phyloP scores from a whole-genome alignment of 208 protist species.

The Borovskyia barvae region DNA sequence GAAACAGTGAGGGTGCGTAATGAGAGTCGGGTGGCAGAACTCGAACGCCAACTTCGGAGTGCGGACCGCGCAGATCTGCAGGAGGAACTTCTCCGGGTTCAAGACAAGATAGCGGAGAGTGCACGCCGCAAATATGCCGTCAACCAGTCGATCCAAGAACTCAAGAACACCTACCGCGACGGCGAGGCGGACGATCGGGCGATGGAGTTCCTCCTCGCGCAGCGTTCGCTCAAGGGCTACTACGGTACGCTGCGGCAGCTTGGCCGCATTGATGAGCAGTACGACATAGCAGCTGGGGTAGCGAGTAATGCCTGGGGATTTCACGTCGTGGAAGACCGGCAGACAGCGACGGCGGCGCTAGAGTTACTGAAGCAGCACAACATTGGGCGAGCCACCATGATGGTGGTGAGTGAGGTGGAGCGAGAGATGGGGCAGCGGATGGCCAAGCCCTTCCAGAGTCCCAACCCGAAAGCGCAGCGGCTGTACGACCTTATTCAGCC shows the following conservation, averaged over 20 bases:
- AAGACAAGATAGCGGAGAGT: slow-evolving; percentile 65
- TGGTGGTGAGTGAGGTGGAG: slow-evolving; percentile 95
- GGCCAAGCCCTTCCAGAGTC: slow-evolving; percentile 43
- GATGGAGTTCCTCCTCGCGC: slow-evolving; percentile 83
- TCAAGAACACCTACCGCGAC: slow-evolving; percentile 76
- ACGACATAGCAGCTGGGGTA: slow-evolving; percentile 98
- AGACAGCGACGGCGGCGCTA: slow-evolving; percentile 90
- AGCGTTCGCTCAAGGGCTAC: slow-evolving; percentile 87
- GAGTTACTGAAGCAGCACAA: slow-evolving; percentile 92
- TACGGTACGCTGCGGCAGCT: slow-evolving; percentile 98
- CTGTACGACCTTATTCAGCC: slow-evolving; percentile 95
- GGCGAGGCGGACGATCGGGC: slow-evolving; percentile 83
- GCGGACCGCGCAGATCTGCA: slow-evolving; percentile 44
- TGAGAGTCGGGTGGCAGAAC: slow-evolving; percentile 36
- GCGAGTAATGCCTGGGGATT: slow-evolving; percentile 95
- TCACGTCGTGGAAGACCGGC: slow-evolving; percentile 97
- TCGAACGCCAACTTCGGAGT: slow-evolving; percentile 47
- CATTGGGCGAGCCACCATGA: slow-evolving; percentile 97
- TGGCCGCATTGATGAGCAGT: slow-evolving; percentile 95
- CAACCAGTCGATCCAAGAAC: slow-evolving; percentile 78
- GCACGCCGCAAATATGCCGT: slow-evolving; percentile 74
- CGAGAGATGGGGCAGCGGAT: slow-evolving; percentile 51
- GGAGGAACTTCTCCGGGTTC: slow-evolving; percentile 62
- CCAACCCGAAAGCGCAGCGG: slow-evolving; percentile 64
- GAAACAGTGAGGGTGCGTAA: slow-evolving; percentile 22